Evolutionary conservation across 805 yeast species (phyloP).

Genomic region (Lachancea cidri): DNA sequence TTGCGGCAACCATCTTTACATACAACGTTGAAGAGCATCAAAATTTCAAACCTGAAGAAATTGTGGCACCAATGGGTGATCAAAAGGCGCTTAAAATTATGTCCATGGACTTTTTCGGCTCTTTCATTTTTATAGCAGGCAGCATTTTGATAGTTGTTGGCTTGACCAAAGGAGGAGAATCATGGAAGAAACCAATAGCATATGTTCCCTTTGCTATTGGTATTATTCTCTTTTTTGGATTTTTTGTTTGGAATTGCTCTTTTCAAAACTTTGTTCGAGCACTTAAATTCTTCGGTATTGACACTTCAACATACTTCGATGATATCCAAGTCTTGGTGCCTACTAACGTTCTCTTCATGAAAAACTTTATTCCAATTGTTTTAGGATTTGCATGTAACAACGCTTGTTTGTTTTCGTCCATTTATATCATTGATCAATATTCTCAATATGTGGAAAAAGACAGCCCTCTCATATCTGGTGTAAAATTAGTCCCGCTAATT

Average conservation of each 20-base stretch:
- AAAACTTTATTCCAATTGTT: constrained; percentile 23
- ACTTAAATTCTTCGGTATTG: constrained; percentile 3
- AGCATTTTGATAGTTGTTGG: constrained; percentile 38
- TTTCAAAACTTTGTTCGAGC: constrained; percentile 14
- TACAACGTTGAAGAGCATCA: constrained; percentile 23
- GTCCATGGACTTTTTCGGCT: constrained; percentile 36
- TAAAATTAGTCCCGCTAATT: constrained; percentile 34
- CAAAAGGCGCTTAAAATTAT: too few relatives aligned
- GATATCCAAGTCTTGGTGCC: constrained; percentile 25
- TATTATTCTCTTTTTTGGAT: constrained; percentile 25
- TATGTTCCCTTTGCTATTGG: constrained; percentile 41
- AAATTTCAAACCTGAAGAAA: constrained; percentile 17
- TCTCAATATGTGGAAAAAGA: constrained; percentile 25
- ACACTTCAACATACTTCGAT: constrained; percentile 4
- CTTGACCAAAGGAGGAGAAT: constrained; percentile 41
- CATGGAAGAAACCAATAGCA: constrained; percentile 38
- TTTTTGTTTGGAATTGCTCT: constrained; percentile 31
- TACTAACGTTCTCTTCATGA: constrained; percentile 21
- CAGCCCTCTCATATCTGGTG: constrained; percentile 33
- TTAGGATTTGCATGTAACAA: constrained; percentile 18
- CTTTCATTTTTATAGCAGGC: constrained; percentile 32
- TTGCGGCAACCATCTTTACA: constrained; percentile 27
- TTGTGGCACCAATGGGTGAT: too few relatives aligned
- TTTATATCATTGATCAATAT: constrained; percentile 24
- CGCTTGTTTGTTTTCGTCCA: constrained; percentile 18